phyloP scores from a whole-genome alignment of 2,329 filamentous ascomycete species.

The Aspergillus quadricinctus region DNA sequence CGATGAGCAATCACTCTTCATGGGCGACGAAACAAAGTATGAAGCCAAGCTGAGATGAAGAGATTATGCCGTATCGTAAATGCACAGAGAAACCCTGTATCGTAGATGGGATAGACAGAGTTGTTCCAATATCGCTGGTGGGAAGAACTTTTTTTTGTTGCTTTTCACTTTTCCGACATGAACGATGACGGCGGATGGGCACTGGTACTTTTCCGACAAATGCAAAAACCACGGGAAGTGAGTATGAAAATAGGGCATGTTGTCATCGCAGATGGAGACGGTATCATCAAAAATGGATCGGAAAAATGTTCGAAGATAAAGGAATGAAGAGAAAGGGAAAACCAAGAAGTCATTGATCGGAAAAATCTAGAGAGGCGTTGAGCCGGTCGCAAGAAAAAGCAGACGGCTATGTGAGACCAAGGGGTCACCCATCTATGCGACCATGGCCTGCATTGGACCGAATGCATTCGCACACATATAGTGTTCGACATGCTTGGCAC shows the following conservation, averaged over 20 bases:
- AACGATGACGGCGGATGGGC: constrained; percentile 25
- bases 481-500: constrained; percentile 47
- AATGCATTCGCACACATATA: constrained; percentile 45
- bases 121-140: constrained; percentile 23
- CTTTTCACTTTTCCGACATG: constrained; percentile 28
- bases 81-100: constrained; percentile 9
- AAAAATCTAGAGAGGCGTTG: constrained; percentile 11
- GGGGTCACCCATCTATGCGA: constrained; percentile 30
- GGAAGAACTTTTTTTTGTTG: constrained; percentile 28
- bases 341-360: constrained; percentile 14
- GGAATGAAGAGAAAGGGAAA: constrained; percentile 21
- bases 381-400: constrained; percentile 4
- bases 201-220: constrained; percentile 30
- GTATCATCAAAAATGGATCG: constrained; percentile 25
- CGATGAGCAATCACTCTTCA: constrained; percentile 11
- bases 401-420: constrained; percentile 2
- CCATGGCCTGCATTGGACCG: constrained; percentile 43
- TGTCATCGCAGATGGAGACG: constrained; percentile 25
- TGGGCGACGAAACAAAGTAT: constrained; percentile 13
- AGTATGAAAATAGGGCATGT: constrained; percentile 24
- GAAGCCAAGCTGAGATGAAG: constrained; percentile 4
- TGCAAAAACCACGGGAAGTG: constrained; percentile 29
- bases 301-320: constrained; percentile 19
- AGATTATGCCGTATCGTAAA: constrained; percentile 15
- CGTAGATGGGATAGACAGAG: constrained; percentile 11